A percentile compares a stretch with the other conserved stretches of the same genome.
Evolutionary conservation across 2,329 filamentous ascomycete species (phyloP).

Genomic region (Leptodontidium sp.): DNA sequence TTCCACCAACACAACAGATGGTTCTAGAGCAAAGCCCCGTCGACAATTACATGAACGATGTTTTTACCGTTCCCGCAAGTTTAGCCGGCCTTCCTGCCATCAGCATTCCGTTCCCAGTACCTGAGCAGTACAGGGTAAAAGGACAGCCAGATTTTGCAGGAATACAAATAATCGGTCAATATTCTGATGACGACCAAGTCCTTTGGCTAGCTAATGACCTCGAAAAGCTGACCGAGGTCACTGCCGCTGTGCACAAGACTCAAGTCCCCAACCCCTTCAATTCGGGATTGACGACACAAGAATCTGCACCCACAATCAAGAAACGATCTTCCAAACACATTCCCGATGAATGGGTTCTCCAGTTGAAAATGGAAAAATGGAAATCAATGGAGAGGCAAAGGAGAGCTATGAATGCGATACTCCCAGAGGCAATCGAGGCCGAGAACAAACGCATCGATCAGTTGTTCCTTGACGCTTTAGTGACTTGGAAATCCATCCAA

Average conservation of each 20-base stretch:
- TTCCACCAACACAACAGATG: conserved; percentile 70
- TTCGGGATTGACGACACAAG: neutral
- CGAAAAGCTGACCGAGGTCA: conserved; percentile 18
- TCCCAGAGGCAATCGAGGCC: neutral
- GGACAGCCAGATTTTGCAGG: conserved; percentile 59
- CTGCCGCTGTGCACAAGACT: neutral
- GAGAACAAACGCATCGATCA: neutral
- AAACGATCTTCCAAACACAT: neutral
- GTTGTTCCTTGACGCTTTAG: neutral
- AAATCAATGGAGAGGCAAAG: neutral
- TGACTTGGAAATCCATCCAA: neutral
- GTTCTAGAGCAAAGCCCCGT: conserved; percentile 64
- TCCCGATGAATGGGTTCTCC: neutral
- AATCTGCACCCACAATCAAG: neutral
- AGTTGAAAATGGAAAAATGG: neutral
- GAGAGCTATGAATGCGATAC: neutral
- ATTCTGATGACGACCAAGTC: conserved; percentile 74
- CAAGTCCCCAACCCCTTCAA: neutral
- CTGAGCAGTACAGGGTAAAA: conserved; percentile 44
- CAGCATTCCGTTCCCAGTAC: conserved; percentile 71
- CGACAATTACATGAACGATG: conserved; percentile 90
- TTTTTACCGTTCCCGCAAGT: conserved; percentile 95
- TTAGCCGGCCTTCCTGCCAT: conserved; percentile 89
- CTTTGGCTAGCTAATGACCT: conserved; percentile 61
- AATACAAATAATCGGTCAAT: conserved; percentile 83